Conservation (phyloP, 2,329 filamentous ascomycete species). For the Microcera coccophila region DNA sequence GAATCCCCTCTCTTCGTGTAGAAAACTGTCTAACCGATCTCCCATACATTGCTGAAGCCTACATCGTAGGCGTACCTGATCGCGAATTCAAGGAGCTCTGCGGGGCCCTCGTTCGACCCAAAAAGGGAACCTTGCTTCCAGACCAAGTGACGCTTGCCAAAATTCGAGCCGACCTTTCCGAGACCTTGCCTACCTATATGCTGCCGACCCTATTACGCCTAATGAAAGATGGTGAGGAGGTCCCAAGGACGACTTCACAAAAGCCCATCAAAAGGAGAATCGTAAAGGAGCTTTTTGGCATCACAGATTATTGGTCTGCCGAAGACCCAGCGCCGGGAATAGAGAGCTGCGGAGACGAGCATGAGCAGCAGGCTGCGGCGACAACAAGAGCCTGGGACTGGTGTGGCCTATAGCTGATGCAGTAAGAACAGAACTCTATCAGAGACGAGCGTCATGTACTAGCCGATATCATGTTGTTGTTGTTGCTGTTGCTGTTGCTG, state of each 20-base stretch:
- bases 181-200: constrained; percentile 12
- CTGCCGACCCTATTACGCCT: constrained; percentile 15
- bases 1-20: constrained; percentile 13
- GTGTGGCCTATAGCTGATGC: not conserved
- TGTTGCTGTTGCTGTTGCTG: too few species aligned
- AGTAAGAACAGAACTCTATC: too few species aligned
- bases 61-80: constrained; percentile 18
- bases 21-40: constrained; percentile 15
- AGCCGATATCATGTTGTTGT: too few species aligned
- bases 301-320: not conserved
- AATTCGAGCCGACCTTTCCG: constrained; percentile 12
- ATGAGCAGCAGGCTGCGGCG: not conserved
- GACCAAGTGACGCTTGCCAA: constrained; percentile 4
- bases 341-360: not conserved
- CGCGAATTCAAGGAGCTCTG: constrained; percentile 17
- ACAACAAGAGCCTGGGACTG: not conserved
- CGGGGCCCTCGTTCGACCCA: constrained; percentile 16
- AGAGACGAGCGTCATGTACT: too few species aligned
- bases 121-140: not conserved
- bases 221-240: not conserved
- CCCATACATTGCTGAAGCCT: constrained; percentile 18
- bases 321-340: not conserved
- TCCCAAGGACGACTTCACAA: not conserved
- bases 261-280: not conserved
- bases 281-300: not conserved